phyloP scores from a whole-genome alignment of 352 stramenopile species.

The Phytopythium mirpurense region DNA sequence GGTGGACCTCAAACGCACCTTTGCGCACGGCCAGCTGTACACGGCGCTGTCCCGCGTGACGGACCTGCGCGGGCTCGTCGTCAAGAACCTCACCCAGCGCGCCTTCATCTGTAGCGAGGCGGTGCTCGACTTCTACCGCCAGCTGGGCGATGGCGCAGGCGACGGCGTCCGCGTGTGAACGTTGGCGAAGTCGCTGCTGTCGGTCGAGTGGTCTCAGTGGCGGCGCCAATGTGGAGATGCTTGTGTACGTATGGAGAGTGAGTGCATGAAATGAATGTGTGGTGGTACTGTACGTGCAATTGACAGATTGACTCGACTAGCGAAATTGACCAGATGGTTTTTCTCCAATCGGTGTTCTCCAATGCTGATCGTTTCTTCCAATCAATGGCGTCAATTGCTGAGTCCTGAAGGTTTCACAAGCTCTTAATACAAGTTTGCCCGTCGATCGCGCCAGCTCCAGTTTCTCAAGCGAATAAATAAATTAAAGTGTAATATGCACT shows the following conservation, averaged over 20 bases:
- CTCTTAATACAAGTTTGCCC: too few relatives aligned
- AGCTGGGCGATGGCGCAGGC: conserved; percentile 1
- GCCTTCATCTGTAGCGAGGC: conserved; percentile 7
- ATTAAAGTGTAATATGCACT: too few relatives aligned
- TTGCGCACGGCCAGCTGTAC: conserved; percentile 11
- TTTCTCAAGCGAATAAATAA: too few relatives aligned
- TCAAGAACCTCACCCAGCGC: conserved; percentile 7
- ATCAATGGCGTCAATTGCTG: neutral
- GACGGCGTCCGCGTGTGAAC: neutral
- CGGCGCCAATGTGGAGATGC: neutral
- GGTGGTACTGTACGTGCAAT: too few relatives aligned
- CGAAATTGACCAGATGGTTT: too few relatives aligned
- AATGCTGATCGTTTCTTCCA: neutral
- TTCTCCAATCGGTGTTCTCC: neutral
- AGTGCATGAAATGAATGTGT: neutral
- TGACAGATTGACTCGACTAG: too few relatives aligned
- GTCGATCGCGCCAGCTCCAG: too few relatives aligned
- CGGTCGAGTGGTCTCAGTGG: neutral
- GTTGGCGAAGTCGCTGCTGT: neutral
- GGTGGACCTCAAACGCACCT: conserved; percentile 6
- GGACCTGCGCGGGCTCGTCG: conserved; percentile 6
- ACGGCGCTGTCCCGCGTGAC: conserved; percentile 9
- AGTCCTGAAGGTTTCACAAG: too few relatives aligned
- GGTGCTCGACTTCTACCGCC: conserved; percentile 5
- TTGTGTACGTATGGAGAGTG: too few relatives aligned